phyloP scores from a whole-genome alignment of 495 filamentous ascomycete species.

The Saxophila tyrrhenica region DNA sequence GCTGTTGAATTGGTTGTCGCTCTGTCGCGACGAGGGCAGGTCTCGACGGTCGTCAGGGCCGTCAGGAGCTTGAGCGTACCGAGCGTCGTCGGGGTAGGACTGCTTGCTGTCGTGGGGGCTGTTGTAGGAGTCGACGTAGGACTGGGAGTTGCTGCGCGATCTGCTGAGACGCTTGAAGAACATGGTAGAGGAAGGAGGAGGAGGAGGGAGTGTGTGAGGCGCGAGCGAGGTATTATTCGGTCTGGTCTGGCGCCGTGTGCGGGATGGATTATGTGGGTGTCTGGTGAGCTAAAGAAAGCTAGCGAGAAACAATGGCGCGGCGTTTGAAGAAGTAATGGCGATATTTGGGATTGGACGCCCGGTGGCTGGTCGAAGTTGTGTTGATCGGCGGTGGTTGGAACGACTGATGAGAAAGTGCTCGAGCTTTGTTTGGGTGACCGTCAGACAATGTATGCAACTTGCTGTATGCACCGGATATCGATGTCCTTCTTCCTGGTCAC shows the following conservation, averaged over 20 bases:
- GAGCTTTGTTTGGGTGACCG: background rate
- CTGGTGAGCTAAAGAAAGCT: background rate
- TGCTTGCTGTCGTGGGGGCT: slow-evolving; percentile 16
- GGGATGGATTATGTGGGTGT: background rate
- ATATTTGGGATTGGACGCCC: background rate
- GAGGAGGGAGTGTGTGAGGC: background rate
- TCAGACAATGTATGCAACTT: background rate
- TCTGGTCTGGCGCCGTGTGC: background rate
- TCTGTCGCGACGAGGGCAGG: slow-evolving; percentile 7
- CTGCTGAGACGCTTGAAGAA: slow-evolving; percentile 29
- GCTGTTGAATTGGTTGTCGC: slow-evolving; percentile 3
- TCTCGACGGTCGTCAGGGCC: slow-evolving; percentile 2
- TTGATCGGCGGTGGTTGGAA: background rate
- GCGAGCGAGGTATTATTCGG: background rate
- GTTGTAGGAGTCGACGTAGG: slow-evolving; percentile 25
- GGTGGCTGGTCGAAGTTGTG: background rate
- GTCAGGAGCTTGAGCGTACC: slow-evolving; percentile 5
- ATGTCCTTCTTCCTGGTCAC: too few species aligned
- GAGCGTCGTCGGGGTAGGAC: slow-evolving; percentile 14
- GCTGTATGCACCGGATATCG: background rate
- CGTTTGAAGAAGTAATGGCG: background rate
- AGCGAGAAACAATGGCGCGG: background rate
- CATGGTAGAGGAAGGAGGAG: slow-evolving; percentile 15
- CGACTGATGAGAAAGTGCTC: background rate
- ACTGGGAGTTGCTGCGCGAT: slow-evolving; percentile 17